Percentiles rank a stretch among this genome's conserved stretches.
Conservation (phyloP, 768 basidiomycete species). For the Sporobolomyces roseus region DNA sequence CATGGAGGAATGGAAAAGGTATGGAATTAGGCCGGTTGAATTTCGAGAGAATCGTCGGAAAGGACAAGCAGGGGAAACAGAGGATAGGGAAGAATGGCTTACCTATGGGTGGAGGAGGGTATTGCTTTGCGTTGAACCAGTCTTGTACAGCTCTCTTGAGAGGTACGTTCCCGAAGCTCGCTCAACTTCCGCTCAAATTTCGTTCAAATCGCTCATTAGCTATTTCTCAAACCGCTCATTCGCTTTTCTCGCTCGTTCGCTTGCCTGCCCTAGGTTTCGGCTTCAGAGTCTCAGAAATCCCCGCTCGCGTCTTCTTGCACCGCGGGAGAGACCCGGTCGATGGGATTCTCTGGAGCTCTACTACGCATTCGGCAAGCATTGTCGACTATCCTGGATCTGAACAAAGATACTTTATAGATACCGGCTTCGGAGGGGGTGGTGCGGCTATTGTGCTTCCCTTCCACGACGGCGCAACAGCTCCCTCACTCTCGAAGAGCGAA, state of each 20-base stretch:
- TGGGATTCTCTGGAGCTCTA: constrained; percentile 19
- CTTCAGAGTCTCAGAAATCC: constrained; percentile 24
- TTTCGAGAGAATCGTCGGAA: constrained; percentile 23
- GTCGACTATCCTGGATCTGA: constrained; percentile 23
- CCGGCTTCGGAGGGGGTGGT: constrained; percentile 35
- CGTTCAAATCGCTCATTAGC: neutral
- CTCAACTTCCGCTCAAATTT: neutral
- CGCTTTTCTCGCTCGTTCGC: too few relatives aligned
- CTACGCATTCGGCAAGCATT: constrained; percentile 18
- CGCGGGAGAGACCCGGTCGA: constrained; percentile 27
- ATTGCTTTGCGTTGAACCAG: constrained; percentile 23
- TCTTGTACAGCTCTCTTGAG: constrained; percentile 9
- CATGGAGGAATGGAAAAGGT: constrained; percentile 4
- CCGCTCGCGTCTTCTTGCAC: constrained; percentile 24
- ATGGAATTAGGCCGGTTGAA: constrained; percentile 24
- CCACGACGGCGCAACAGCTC: constrained; percentile 12
- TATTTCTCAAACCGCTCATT: too few relatives aligned
- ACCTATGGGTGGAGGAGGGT: constrained; percentile 11
- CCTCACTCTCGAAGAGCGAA: constrained; percentile 18
- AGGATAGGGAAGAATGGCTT: neutral
- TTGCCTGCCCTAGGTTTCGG: constrained; percentile 34
- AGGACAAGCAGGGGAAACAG: neutral
- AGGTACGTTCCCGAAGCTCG: neutral
- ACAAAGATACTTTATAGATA: constrained; percentile 10
- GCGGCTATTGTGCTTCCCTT: constrained; percentile 19